Evolutionary conservation across 208 protist genomes (phyloP).

Genomic region (Leishmania aethiopica): DNA sequence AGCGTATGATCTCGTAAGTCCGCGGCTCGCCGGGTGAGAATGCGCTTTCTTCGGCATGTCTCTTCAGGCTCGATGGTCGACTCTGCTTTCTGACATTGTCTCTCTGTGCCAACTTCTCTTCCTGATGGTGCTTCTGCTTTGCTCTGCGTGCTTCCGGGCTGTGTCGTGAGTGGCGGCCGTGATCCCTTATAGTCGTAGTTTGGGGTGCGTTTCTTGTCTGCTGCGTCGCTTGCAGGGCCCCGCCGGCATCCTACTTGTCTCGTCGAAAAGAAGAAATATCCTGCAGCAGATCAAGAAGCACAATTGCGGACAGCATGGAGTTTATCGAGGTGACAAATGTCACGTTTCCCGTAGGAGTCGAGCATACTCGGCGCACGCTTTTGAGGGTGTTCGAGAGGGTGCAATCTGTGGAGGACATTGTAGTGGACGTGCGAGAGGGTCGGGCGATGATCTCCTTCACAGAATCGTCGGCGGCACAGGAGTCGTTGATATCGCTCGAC

Average conservation of each 20-base stretch:
- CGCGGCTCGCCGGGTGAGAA: background rate
- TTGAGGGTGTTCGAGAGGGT: constrained; percentile 44
- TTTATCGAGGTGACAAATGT: constrained; percentile 56
- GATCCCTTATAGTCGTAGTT: no score
- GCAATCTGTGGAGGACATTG: constrained; percentile 57
- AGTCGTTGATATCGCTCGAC: constrained; percentile 68
- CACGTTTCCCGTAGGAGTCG: constrained; percentile 51
- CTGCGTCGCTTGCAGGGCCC: background rate
- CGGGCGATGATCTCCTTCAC: constrained; percentile 58
- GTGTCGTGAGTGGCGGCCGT: background rate
- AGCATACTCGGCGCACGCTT: constrained; percentile 63
- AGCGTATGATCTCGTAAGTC: background rate
- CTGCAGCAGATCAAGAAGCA: no score
- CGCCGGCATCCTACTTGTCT: background rate
- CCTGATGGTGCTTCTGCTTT: background rate
- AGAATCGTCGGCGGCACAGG: constrained; percentile 64
- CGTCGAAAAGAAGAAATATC: no score
- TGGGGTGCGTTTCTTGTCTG: background rate
- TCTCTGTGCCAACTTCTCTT: constrained; percentile 1
- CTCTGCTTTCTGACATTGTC: background rate
- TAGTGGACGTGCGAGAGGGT: constrained; percentile 50
- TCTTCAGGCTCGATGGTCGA: background rate
- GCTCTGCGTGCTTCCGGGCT: background rate
- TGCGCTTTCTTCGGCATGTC: background rate
- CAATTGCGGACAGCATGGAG: constrained; percentile 39